Conservation (phyloP, 805 yeast genomes). For the Candida maris region DNA sequence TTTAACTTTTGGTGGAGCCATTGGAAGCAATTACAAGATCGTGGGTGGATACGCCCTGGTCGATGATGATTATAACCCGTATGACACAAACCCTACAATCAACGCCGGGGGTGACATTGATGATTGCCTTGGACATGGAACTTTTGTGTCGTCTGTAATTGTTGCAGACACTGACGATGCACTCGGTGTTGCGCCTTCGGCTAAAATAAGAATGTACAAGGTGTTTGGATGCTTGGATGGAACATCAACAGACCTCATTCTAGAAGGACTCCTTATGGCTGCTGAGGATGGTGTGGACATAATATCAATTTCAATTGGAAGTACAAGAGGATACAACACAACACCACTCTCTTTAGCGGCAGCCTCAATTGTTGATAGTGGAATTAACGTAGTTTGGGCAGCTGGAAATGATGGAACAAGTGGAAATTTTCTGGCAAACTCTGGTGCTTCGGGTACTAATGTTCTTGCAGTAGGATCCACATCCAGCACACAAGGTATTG, state of each 20-base stretch:
- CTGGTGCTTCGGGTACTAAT: conserved; percentile 7
- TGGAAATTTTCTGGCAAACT: conserved; percentile 11
- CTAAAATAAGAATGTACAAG: conserved; percentile 15
- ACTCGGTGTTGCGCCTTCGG: conserved; percentile 21
- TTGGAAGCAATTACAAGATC: conserved; percentile 14
- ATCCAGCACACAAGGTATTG: conserved; percentile 7
- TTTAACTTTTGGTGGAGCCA: conserved; percentile 22
- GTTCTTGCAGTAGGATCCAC: conserved; percentile 13
- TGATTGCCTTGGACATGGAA: conserved; percentile 25
- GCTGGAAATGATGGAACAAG: conserved; percentile 19
- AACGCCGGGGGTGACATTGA: conserved; percentile 8
- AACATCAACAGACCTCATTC: conserved; percentile 15
- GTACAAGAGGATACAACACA: conserved; percentile 9
- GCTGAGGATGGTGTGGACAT: conserved; percentile 11
- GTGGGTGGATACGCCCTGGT: conserved; percentile 15
- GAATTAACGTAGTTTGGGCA: conserved; percentile 16
- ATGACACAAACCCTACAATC: conserved; percentile 2
- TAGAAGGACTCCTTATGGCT: conserved; percentile 10
- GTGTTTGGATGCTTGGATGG: conserved; percentile 19
- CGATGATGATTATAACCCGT: conserved; percentile 6
- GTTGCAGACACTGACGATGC: conserved; percentile 13
- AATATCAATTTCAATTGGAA: conserved; percentile 19
- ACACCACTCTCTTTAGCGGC: conserved; percentile 14
- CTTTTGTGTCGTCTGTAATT: conserved; percentile 23
- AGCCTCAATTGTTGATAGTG: conserved; percentile 11